A percentile compares a stretch with the other conserved stretches of the same genome.
phyloP scores from a whole-genome alignment of 345 rosid species.

The Trapa bicornis region DNA sequence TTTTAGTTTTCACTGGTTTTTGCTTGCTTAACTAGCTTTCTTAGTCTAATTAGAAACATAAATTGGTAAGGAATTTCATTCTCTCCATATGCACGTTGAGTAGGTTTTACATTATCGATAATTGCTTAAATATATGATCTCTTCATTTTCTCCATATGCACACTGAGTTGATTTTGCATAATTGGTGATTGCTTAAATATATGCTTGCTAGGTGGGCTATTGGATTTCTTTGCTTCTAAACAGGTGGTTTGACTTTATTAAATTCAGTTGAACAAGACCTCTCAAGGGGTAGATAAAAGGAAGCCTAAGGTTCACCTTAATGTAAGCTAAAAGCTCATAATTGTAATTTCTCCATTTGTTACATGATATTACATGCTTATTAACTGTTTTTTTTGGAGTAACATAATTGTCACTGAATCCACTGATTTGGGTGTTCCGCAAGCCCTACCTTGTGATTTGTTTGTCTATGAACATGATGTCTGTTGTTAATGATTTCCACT shows the following conservation, averaged over 20 bases:
- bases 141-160: background rate
- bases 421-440: background rate
- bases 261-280: constrained; percentile 10
- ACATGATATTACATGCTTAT: background rate
- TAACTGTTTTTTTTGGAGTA: too few species aligned
- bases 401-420: background rate
- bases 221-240: constrained; percentile 2
- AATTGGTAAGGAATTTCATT: background rate
- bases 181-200: background rate
- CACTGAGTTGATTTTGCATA: background rate
- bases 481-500: background rate
- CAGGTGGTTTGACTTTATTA: constrained; percentile 17
- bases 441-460: background rate
- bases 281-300: constrained; percentile 13
- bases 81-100: background rate
- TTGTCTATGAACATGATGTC: background rate
- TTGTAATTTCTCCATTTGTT: background rate
- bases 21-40: background rate
- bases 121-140: background rate
- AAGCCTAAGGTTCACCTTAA: constrained; percentile 12
- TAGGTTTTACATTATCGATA: background rate
- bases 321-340: constrained; percentile 8
- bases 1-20: too few species aligned
- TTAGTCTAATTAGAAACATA: background rate
- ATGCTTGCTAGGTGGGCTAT: background rate